Evolutionary conservation across 176 grass and related monocot genomes (phyloP).

Genomic region (Oryza brachyantha): DNA sequence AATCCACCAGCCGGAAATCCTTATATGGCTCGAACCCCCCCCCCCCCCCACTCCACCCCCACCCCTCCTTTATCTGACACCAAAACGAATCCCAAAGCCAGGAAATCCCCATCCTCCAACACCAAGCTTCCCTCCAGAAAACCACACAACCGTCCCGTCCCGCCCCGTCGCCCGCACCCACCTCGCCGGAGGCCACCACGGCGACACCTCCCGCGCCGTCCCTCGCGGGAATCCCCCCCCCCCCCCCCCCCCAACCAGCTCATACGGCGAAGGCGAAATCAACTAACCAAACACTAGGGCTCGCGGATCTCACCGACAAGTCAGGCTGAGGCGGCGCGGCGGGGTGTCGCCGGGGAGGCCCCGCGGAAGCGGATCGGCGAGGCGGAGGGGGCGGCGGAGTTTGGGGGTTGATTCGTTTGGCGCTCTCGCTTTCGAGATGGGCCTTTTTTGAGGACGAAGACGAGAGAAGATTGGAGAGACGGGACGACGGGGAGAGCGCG

Average conservation of each 20-base stretch:
- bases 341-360: neutral
- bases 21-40: neutral
- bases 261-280: too few relatives aligned
- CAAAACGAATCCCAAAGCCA: neutral
- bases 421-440: conserved; percentile 46
- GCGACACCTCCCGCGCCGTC: neutral
- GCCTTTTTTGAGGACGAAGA: neutral
- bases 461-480: neutral
- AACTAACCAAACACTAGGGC: neutral
- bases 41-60: neutral
- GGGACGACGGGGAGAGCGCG: too few relatives aligned
- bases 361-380: neutral
- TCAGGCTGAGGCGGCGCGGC: neutral
- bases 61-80: neutral
- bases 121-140: neutral
- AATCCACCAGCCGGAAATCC: neutral
- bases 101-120: neutral
- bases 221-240: too few relatives aligned
- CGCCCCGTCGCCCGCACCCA: neutral
- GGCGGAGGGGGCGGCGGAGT: too few relatives aligned
- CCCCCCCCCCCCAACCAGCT: neutral
- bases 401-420: conserved; percentile 34
- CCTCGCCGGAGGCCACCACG: neutral
- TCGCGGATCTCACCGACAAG: conserved; percentile 36
- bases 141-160: neutral